Base-by-base conservation (phyloP, 176 grass and related monocot genomes). In the Juncus effusus region DNA sequence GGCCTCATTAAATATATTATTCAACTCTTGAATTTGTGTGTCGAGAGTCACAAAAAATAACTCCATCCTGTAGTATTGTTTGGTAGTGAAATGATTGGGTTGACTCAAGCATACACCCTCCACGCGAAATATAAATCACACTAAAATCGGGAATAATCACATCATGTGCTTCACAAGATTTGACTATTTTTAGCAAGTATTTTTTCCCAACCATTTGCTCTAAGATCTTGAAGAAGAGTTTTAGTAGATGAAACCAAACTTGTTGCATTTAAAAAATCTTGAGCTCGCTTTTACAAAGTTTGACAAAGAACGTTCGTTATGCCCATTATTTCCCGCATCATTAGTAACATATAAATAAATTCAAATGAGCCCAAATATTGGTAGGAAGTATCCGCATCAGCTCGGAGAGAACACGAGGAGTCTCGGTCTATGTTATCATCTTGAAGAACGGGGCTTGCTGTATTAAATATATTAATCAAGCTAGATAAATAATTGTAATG, bases 261-360 rank as follows among this genome's bases (percentile, higher is more conserved):
- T 1, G 64, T 42, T 36, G 14, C 60, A 28, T 76, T 28, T n/a
- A 8, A 36, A 65, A 65, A 41, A 15, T 28, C 2, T 59, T 59
- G 10, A 40, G 4, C 38, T 59, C 19, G 19, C 19, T 28, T 28
- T 28, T 1, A 28, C 19, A 28, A 28, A 28, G 19, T 1, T 28
- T 28, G 3, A 59, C 6, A 59, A 14, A 59, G 2, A 5, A 7
- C 0, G 19, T 59, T 0, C 5, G 8, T 14, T 5, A 59, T 59
- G n/a, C 3, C 19, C 13, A 59, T n/a, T 14, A 59, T 7, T 59
- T 59, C 8, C 5, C 19, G 1, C 0, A 28, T 28, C 19, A 28
- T 74, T 41, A 44, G 6, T 51, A 74, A 13, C 28, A 61, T 10
- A 35, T 60, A 62, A 5, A 74, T 59, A 62, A 74, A 74, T 28